Conservation (phyloP, 2,329 filamentous ascomycete genomes). For the Talaromyces albobiverticillius region DNA sequence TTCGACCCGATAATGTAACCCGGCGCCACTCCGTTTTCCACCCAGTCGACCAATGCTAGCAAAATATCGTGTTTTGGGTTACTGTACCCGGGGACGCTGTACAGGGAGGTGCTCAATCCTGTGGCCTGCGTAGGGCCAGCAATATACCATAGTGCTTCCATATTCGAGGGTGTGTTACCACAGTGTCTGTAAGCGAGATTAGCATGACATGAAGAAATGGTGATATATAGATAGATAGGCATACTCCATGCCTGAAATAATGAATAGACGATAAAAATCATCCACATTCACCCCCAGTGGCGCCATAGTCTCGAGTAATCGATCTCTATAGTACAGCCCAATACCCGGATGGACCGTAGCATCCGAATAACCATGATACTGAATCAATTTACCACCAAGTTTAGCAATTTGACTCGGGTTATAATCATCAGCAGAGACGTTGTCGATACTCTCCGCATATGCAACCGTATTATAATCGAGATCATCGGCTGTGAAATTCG, state of each 20-base stretch:
- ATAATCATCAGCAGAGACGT: conserved; percentile 13
- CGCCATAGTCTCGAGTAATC: background rate
- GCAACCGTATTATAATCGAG: conserved; percentile 38
- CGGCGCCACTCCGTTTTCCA: conserved; percentile 19
- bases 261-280: conserved; percentile 2
- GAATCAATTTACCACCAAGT: conserved; percentile 16
- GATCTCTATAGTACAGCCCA: background rate
- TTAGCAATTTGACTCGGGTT: conserved; percentile 14
- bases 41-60: conserved; percentile 20
- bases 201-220: background rate
- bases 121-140: conserved; percentile 8
- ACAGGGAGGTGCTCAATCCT: background rate
- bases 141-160: conserved; percentile 14
- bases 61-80: conserved; percentile 18
- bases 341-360: background rate
- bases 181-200: conserved; percentile 13
- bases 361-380: conserved; percentile 19
- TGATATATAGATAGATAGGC: too few species aligned
- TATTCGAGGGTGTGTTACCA: background rate
- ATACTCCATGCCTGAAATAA: conserved; percentile 2
- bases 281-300: background rate
- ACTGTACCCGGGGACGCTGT: conserved; percentile 9
- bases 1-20: conserved; percentile 18
- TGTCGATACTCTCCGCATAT: conserved; percentile 19
- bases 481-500: background rate